Evolutionary conservation across 768 basidiomycete genomes (phyloP), one percentile per base, ranked within the genome.

Genomic region (Kondoa subrosea): DNA sequence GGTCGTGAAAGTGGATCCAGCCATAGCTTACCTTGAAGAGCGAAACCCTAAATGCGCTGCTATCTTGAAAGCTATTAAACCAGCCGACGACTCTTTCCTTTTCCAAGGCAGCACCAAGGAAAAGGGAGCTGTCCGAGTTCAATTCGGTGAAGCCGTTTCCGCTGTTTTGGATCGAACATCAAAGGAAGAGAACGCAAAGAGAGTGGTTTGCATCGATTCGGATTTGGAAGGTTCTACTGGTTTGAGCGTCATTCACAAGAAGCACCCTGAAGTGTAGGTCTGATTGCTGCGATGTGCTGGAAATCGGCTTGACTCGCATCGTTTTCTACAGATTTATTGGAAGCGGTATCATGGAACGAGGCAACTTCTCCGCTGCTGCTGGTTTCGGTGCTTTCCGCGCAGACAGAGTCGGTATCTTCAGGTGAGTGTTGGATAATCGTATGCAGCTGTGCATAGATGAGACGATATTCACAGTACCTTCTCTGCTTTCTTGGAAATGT

Each of bases 391-490:
- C 68, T 32, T 73, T 89, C 74, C 86, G 84, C 40, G 76, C 81
- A 27, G 82, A 89, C 73, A 89, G 89, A 77, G 87, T 86, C 69
- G 89, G 89, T 70, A 70, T 75, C 40, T 75, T 75, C 74, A 68
- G 61, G 61, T 63, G 61, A 29, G 61, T n/a, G n/a, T n/a, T n/a
- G n/a, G n/a, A 27, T 32, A 33, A 17, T 30, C 30, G 21, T 59
- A n/a, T n/a, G n/a, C n/a, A n/a, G n/a, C n/a, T n/a, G n/a, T n/a
- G n/a, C n/a, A n/a, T n/a, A n/a, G n/a, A n/a, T n/a, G n/a, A n/a
- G n/a, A n/a, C n/a, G n/a, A n/a, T n/a, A n/a, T n/a, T 67, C 89
- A 89, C 80, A 88, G 88, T 29, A 91, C 89, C 2, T 91, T 91
- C 79, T 87, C 87, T 62, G 89, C 89, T 2, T 91, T 91, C 81